Base-by-base conservation (phyloP, 306 rosid genomes). In the Abrus pulchellus region DNA sequence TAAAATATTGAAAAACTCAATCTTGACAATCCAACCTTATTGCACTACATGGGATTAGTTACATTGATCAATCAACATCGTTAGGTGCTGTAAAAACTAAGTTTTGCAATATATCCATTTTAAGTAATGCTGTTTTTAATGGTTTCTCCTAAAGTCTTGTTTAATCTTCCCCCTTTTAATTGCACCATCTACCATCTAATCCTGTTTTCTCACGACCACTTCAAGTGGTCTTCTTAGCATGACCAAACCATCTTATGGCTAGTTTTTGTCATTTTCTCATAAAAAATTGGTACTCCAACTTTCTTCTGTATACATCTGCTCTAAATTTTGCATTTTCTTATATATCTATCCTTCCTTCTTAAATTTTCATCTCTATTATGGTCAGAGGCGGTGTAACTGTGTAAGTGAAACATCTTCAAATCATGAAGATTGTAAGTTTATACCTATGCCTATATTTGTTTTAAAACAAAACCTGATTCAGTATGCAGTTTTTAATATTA, bases 391-490 rank as follows among this genome's bases (percentile, higher is more conserved):
- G 10, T 56, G 28, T 67, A 55, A 67, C 49, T 62, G 28, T 68
- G 33, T 69, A 13, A 60, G 65, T 59, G 30, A 68, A 67, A 72
- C 77, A 72, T 67, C 41, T 62, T 56, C 54, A 32, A 45, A 71
- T 66, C 10, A 41, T 68, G 55, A 62, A 49, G 71, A 62, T 28
- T 14, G 74, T 49, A 53, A 81, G 34, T 62, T 20, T 20, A 32
- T 41, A 55, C 50, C 50, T 43, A 29, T 75, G 67, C 68, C 49
- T 11, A 38, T 34, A 5, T 38, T 30, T 67, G 61, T 53, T 54
- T 47, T 83, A 11, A 56, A 50, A 68, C 62, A 70, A 61, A 29
- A 68, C 43, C 74, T 11, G 63, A 76, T 77, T 73, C 80, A 45
- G 20, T 56, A 73, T 60, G n/a, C 55, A 69, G 78, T 77, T 49